Base-by-base conservation (phyloP, 2,329 filamentous ascomycete genomes). In the Penicillium glabrum region DNA sequence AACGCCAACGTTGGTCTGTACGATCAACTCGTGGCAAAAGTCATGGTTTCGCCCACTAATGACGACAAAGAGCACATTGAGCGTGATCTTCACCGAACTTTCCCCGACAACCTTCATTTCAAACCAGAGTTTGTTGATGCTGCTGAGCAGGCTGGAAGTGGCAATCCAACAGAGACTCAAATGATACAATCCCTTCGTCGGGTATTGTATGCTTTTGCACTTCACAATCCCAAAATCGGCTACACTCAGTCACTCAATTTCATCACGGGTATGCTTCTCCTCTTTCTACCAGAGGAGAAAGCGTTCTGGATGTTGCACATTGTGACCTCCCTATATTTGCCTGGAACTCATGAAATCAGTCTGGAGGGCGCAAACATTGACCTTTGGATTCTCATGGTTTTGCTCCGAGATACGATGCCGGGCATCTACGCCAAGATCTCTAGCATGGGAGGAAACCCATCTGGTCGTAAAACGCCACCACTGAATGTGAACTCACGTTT, bases 201-300 rank as follows among this genome's bases (percentile, higher is more conserved):
- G 41, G 91, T 98, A 0, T 80, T 98, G 26, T 89, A 91, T 68
- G 92, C 93, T 11, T 98, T 97, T 73, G 88, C 93, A 2, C 83
- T 96, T 43, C 91, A 96, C 77, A 96, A 96, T 67, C 92, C 93
- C 1, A 85, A 85, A 53, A 96, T 97, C 64, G 93, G 93, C 14
- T 98, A 98, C 74, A 98, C 93, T 69, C 93, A 98, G 72, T 96
- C 90, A 21, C 84, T 98, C 29, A 98, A 98, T 74, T 98, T 98
- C 75, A 84, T 98, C 50, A 92, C 93, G 5, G 93, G 93, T 4
- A 83, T 98, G 51, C 81, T 98, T 1, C 85, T 98, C 2, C 82
- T 98, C 3, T 97, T 98, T 72, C 87, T 97, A 69, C 87, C 89
- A 4, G 93, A 96, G 72, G 93, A 97, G 74, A 93, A 96, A 66